Percentiles rank a stretch among this genome's conserved stretches.
These are phyloP conservation scores for Pisolithus marmoratus DNA, from an alignment of 768 basidiomycete genomes.

Conservation along the genomic window DNA sequence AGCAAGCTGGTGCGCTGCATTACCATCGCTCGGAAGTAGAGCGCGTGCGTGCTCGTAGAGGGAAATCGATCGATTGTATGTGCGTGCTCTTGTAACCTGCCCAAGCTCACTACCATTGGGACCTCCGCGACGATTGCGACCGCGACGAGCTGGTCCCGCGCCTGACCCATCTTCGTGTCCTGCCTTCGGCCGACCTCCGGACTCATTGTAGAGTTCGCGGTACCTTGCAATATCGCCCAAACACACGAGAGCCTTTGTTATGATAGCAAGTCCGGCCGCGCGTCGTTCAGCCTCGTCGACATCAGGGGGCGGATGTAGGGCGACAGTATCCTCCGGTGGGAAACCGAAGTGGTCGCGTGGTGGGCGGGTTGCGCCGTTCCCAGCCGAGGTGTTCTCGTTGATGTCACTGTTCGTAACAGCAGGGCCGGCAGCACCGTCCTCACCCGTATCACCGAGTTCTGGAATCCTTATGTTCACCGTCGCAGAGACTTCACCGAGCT, in stretches of 20 bases:
- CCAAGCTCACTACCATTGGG: constrained; percentile 36
- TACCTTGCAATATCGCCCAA: constrained; percentile 95
- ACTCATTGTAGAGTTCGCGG: constrained; percentile 82
- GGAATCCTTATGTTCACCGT: constrained; percentile 31
- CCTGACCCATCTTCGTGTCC: constrained; percentile 58
- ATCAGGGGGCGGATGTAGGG: constrained; percentile 35
- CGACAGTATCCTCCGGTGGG: constrained; percentile 47
- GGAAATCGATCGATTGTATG: constrained; percentile 67
- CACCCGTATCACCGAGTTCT: constrained; percentile 16
- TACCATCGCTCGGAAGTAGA: constrained; percentile 84
- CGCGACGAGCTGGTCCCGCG: constrained; percentile 27
- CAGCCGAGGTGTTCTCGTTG: constrained; percentile 12
- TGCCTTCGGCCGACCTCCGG: constrained; percentile 55
- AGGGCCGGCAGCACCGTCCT: neutral
- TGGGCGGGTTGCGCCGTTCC: constrained; percentile 17
- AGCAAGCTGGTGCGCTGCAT: constrained; percentile 93
- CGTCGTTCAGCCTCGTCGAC: constrained; percentile 39
- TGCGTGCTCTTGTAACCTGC: constrained; percentile 51
- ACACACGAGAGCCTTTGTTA: constrained; percentile 86
- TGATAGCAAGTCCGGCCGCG: constrained; percentile 60
- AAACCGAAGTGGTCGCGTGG: constrained; percentile 61
- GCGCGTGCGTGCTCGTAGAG: constrained; percentile 84
- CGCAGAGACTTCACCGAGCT: constrained; percentile 48
- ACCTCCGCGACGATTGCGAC: constrained; percentile 43
- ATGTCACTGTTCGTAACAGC: neutral